Conservation (phyloP, 73 alveolate genomes). For the Symbiodinium natans region DNA sequence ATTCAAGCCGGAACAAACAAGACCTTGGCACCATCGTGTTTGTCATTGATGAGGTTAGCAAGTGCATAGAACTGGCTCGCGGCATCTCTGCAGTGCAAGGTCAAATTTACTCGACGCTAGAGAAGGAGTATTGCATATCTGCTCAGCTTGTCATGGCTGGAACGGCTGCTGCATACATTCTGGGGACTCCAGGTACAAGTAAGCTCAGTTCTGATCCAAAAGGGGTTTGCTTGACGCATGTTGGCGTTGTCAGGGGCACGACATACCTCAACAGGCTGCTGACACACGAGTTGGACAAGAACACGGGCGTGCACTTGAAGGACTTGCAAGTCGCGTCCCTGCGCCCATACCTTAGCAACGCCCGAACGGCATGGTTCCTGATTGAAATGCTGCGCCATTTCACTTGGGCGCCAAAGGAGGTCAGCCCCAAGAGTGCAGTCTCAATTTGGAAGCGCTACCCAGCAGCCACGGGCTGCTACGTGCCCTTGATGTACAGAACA, state of each 20-base stretch:
- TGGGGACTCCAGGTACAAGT: conserved; percentile 14
- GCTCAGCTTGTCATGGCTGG: conserved; percentile 23
- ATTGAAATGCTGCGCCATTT: background rate
- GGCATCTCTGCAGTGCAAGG: background rate
- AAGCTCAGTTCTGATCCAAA: background rate
- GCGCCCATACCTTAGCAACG: conserved; percentile 20
- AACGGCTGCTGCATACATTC: conserved; percentile 12
- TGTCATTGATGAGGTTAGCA: conserved; percentile 6
- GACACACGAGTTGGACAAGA: background rate
- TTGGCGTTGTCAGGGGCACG: conserved; percentile 4
- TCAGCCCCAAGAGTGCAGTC: conserved; percentile 8
- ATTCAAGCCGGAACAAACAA: conserved; percentile 7
- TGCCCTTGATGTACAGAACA: conserved; percentile 16
- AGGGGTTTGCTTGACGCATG: background rate
- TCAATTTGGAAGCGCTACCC: conserved; percentile 21
- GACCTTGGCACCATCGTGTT: conserved; percentile 27
- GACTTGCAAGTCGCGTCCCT: conserved; percentile 20
- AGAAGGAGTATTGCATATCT: background rate
- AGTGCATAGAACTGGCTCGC: conserved; percentile 18
- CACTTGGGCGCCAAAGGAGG: background rate
- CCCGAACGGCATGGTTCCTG: conserved; percentile 25
- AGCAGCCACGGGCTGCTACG: conserved; percentile 27
- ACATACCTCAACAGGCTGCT: background rate
- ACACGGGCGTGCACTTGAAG: conserved; percentile 10
- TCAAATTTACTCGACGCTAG: background rate